A percentile compares a stretch with the other conserved stretches of the same genome.
Conservation (phyloP, 441 rosid species). For the Pelargonium cotyledonis region DNA sequence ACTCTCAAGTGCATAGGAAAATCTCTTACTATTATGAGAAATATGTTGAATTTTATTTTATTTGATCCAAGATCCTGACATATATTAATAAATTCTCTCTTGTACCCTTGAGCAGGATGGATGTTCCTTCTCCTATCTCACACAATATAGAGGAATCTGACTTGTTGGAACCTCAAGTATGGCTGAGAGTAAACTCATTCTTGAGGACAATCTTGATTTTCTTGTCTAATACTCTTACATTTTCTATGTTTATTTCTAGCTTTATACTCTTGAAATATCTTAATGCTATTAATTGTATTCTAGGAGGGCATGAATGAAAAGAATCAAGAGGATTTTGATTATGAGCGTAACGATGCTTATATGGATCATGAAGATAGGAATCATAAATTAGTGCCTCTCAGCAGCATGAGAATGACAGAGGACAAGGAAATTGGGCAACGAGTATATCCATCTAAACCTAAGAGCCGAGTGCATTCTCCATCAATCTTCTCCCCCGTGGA, state of each 20-base stretch:
- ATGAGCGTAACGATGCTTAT: conserved; percentile 27
- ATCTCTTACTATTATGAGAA: neutral
- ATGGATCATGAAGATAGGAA: conserved; percentile 24
- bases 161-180: conserved; percentile 33
- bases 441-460: conserved; percentile 22
- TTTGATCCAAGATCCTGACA: conserved; percentile 11
- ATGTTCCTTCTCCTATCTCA: conserved; percentile 20
- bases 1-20: neutral
- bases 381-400: conserved; percentile 17
- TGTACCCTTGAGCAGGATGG: conserved; percentile 32
- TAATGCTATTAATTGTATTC: conserved; percentile 6
- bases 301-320: conserved; percentile 32
- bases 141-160: conserved; percentile 30
- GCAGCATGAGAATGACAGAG: conserved; percentile 19
- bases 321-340: conserved; percentile 27
- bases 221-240: neutral
- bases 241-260: neutral
- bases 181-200: conserved; percentile 7
- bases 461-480: conserved; percentile 24
- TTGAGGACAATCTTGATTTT: neutral
- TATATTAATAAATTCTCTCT: neutral
- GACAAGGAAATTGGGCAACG: conserved; percentile 18
- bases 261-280: conserved; percentile 11
- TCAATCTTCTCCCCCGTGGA: conserved; percentile 29
- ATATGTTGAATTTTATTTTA: neutral